Percentiles rank a stretch among this genome's conserved stretches.
Conservation (phyloP, 116 monocot genomes). For the Phalaenopsis hybrid region DNA sequence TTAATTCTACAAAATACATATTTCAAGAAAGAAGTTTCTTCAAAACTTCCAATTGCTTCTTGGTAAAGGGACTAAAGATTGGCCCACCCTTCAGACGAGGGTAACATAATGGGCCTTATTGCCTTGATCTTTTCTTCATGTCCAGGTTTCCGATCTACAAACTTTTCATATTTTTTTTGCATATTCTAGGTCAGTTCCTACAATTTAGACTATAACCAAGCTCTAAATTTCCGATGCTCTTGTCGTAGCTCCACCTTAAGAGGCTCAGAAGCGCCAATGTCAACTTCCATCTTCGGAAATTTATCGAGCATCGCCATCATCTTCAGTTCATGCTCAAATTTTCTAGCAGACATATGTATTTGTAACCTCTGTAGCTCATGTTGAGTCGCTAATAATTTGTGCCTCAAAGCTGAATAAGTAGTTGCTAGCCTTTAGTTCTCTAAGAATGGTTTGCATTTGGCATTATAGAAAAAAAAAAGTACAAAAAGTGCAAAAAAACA, state of each 20-base stretch:
- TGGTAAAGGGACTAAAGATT: too few species aligned
- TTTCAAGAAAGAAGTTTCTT: too few species aligned
- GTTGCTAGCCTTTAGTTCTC: constrained; percentile 22
- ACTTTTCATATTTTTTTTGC: constrained; percentile 34
- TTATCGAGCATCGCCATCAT: constrained; percentile 43
- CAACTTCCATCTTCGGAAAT: constrained; percentile 59
- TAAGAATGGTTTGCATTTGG: too few species aligned
- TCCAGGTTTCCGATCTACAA: too few species aligned
- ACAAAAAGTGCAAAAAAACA: too few species aligned
- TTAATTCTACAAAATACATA: too few species aligned
- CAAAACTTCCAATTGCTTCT: too few species aligned
- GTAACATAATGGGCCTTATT: too few species aligned
- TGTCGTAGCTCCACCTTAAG: constrained; percentile 45
- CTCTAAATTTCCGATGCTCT: constrained; percentile 43
- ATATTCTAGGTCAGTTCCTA: constrained; percentile 50
- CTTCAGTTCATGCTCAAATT: constrained; percentile 46
- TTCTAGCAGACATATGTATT: constrained; percentile 28
- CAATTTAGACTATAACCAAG: constrained; percentile 27
- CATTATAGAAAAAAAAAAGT: too few species aligned
- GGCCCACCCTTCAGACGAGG: too few species aligned
- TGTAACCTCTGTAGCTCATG: constrained; percentile 57
- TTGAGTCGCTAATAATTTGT: constrained; percentile 45
- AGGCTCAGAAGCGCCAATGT: constrained; percentile 33
- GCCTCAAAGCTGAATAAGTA: constrained; percentile 49
- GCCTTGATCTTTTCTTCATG: too few species aligned